phyloP scores from a whole-genome alignment of 306 rosid species.

The Vicia faba region DNA sequence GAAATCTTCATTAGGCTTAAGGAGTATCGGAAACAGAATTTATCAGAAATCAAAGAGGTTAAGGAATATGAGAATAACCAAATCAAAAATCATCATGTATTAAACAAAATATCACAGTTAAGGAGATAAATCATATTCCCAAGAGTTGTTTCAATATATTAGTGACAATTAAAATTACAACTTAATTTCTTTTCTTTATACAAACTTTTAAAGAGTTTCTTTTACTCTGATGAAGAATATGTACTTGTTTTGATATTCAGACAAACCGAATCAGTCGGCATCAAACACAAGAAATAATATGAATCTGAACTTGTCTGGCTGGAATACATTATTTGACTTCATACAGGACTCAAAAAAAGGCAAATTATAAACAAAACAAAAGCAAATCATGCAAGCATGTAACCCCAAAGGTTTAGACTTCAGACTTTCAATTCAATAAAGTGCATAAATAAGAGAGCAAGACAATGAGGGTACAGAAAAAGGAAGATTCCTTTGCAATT shows the following conservation, averaged over 20 bases:
- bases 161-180: conserved; percentile 14
- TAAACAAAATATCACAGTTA: conserved; percentile 20
- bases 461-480: conserved; percentile 2
- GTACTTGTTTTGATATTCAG: conserved; percentile 5
- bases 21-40: not conserved
- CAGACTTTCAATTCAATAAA: conserved; percentile 2
- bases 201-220: conserved; percentile 2
- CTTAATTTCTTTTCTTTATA: conserved; percentile 3
- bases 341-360: conserved; percentile 4
- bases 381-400: conserved; percentile 10
- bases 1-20: conserved; percentile 12
- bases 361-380: conserved; percentile 8
- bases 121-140: no score
- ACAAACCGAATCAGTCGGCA: conserved; percentile 2
- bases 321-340: conserved; percentile 12
- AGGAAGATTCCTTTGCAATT: not conserved
- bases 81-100: no score
- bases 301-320: conserved; percentile 10
- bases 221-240: conserved; percentile 1
- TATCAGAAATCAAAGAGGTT: conserved; percentile 7
- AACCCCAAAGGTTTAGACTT: conserved; percentile 7
- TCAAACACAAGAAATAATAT: conserved; percentile 5
- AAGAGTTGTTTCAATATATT: conserved; percentile 9
- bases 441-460: conserved; percentile 17
- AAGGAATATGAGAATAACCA: conserved; percentile 12